A percentile compares a stretch with the other conserved stretches of the same genome.
phyloP scores from a whole-genome alignment of 75 land plant species.

The Azolla pinnata region DNA sequence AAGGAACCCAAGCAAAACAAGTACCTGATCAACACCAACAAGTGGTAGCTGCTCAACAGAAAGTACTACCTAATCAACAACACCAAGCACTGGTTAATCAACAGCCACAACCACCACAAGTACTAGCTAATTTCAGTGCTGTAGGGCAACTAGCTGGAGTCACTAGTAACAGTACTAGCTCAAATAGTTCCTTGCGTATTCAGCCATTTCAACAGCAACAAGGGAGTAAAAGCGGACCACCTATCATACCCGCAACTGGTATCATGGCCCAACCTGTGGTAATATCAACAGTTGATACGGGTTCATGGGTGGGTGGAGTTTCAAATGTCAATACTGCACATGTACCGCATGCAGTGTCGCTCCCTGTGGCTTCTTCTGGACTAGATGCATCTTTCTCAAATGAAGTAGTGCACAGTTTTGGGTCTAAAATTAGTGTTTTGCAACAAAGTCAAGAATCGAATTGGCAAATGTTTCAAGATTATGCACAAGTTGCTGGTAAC shows the following conservation, averaged over 20 bases:
- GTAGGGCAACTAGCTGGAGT: background rate
- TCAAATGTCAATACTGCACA: too few relatives aligned
- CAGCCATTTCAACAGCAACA: conserved; percentile 1
- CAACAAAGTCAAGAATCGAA: too few relatives aligned
- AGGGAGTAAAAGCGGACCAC: background rate
- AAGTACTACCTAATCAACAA: background rate
- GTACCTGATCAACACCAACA: too few relatives aligned
- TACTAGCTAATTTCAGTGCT: background rate
- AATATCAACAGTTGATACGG: background rate
- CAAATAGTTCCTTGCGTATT: background rate
- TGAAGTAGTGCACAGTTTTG: too few relatives aligned
- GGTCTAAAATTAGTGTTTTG: too few relatives aligned
- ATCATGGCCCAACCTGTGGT: background rate
- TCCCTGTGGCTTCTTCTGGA: too few relatives aligned
- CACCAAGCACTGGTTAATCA: background rate
- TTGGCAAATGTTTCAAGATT: background rate
- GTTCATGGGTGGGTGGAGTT: background rate
- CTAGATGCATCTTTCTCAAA: too few relatives aligned
- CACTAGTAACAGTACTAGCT: background rate
- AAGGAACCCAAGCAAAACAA: too few relatives aligned
- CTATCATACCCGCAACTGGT: background rate
- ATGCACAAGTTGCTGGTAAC: background rate
- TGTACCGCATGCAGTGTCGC: too few relatives aligned
- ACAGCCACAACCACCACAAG: background rate
- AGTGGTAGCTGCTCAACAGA: background rate